Evolutionary conservation across 306 rosid species (phyloP).

Genomic region (Albizia julibrissin): DNA sequence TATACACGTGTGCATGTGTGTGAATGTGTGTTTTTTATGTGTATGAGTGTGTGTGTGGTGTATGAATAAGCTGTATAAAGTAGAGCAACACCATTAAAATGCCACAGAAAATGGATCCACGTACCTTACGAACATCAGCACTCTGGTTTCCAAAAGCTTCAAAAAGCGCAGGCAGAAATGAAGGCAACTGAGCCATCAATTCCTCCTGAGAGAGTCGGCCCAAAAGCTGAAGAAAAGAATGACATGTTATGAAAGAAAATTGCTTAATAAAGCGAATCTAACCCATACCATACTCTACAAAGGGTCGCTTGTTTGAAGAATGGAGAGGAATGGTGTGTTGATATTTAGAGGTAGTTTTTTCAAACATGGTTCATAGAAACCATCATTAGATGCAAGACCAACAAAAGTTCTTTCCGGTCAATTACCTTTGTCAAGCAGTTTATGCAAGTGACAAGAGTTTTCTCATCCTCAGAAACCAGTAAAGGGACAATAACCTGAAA

Average conservation of each 20-base stretch:
- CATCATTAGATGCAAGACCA: not conserved
- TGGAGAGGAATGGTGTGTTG: not conserved
- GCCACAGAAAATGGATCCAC: constrained; percentile 13
- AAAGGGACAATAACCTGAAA: constrained; percentile 89
- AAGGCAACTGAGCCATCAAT: constrained; percentile 82
- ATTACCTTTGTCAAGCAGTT: constrained; percentile 94
- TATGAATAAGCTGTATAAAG: not conserved
- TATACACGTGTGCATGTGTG: not conserved
- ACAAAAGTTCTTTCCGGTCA: constrained; percentile 22
- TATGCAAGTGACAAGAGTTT: constrained; percentile 89
- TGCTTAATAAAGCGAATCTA: constrained; percentile 11
- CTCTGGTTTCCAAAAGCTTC: constrained; percentile 97
- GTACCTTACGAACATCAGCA: constrained; percentile 99
- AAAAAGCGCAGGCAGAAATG: constrained; percentile 92
- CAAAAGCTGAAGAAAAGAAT: constrained; percentile 67
- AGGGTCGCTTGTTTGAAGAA: constrained; percentile 6
- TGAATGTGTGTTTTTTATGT: too few relatives aligned
- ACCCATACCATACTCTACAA: not conserved
- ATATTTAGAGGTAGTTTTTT: not conserved
- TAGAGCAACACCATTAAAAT: constrained; percentile 12
- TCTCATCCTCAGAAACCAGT: constrained; percentile 94
- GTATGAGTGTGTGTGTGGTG: too few relatives aligned
- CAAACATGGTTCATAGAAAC: not conserved
- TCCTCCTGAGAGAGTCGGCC: constrained; percentile 91
- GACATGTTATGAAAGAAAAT: constrained; percentile 8